Evolutionary conservation across 1,139 yeast species (phyloP), one percentile per base, ranked within the genome.

Genomic region (Blastobotrys indianensis): DNA sequence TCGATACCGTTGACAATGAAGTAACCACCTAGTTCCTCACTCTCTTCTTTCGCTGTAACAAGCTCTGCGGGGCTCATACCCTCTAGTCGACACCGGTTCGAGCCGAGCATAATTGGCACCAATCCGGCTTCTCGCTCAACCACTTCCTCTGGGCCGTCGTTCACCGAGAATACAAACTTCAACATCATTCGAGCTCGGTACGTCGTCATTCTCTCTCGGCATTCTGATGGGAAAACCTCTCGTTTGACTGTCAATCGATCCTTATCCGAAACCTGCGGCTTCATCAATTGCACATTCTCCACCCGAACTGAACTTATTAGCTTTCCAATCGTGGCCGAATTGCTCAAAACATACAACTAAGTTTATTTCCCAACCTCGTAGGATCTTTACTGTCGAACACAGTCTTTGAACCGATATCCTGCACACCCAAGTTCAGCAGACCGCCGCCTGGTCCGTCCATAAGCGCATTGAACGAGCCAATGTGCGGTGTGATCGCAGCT

Each of bases 1-100:
- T 92, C 99, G 58, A 90, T 88, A 73, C 98, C 99, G 64, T 92
- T 92, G 50, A 92, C 92, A 56, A 92, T 79, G 65, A 94, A 92
- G 66, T 92, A 92, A 32, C 98, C 99, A 52, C 99, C 98, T 52
- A 88, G 71, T 65, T 92, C 99, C 64, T 94, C 98, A 37, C 88
- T 77, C 66, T 94, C 98, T 68, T 92, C 99, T 63, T 83, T 83
- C 49, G 73, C 75, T 20, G 75, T 69, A 12, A 92, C 94, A 55
- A 94, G 72, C 57, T 88, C 86, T 34, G 78, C 74, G 15, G 98
- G 97, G 0, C 94, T 76, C 66, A 87, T 63, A 48, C 80, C 82
- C 61, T 86, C 85, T 54, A 92, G 73, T 65, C 92, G 97, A 66
- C 99, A 92, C 67, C 95, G 76, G 65, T 90, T 88, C 39, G 94